phyloP scores from a whole-genome alignment of 176 grass and related monocot genomes.

The Cenchrus americanus region DNA sequence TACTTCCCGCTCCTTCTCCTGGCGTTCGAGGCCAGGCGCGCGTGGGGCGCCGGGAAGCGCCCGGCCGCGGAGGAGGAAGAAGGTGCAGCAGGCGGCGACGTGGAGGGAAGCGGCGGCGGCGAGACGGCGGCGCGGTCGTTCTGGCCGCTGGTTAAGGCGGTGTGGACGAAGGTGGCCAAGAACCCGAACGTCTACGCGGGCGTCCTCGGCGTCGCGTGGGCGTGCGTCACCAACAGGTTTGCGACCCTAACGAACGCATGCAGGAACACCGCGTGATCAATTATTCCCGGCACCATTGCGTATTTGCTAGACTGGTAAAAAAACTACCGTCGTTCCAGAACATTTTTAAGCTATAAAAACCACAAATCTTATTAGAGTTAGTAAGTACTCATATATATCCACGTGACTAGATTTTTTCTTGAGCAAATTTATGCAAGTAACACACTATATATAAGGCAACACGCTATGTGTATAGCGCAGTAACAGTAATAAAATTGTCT shows the following conservation, averaged over 20 bases:
- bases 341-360: not conserved
- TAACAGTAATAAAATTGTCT: not conserved
- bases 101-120: constrained; percentile 26
- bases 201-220: constrained; percentile 65
- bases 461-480: not conserved
- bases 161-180: constrained; percentile 58
- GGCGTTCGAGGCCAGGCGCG: constrained; percentile 71
- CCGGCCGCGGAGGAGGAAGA: not conserved
- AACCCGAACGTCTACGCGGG: constrained; percentile 85
- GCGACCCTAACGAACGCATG: not conserved
- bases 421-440: not conserved
- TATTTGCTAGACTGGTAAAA: too few species aligned
- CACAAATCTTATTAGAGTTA: not conserved
- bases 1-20: constrained; percentile 65
- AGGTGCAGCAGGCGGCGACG: not conserved
- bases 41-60: constrained; percentile 14
- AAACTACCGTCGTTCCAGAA: too few species aligned
- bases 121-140: constrained; percentile 22
- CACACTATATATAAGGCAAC: not conserved
- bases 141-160: constrained; percentile 51
- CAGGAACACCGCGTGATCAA: not conserved
- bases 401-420: not conserved
- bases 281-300: not conserved
- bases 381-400: not conserved
- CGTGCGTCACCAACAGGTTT: constrained; percentile 65